phyloP scores from a whole-genome alignment of 179 eudicot species.

The Beta corolliflora region DNA sequence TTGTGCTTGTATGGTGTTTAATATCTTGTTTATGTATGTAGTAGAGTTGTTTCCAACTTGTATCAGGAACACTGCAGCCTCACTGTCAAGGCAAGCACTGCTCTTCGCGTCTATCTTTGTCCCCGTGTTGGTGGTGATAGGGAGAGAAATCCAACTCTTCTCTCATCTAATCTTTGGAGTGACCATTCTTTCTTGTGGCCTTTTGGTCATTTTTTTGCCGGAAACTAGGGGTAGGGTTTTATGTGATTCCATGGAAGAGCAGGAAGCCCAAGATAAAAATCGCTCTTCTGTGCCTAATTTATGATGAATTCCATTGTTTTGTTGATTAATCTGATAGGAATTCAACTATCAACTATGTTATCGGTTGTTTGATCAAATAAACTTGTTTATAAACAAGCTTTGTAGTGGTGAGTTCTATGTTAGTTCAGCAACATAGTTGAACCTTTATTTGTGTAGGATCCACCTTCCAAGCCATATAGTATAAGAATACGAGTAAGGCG shows the following conservation, averaged over 20 bases:
- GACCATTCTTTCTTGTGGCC: slow-evolving; percentile 19
- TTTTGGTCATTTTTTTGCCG: slow-evolving; percentile 26
- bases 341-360: too few relatives aligned
- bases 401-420: too few relatives aligned
- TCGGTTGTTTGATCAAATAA: too few relatives aligned
- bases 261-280: slow-evolving; percentile 19
- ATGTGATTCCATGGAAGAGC: slow-evolving; percentile 38
- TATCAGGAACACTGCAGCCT: slow-evolving; percentile 30
- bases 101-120: slow-evolving; percentile 31
- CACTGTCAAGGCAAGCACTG: slow-evolving; percentile 31
- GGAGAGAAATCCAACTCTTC: slow-evolving; percentile 18
- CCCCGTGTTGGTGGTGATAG: slow-evolving; percentile 28
- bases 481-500: too few relatives aligned
- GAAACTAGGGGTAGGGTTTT: slow-evolving; percentile 32
- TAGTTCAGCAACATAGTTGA: too few relatives aligned
- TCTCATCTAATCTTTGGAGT: slow-evolving; percentile 28
- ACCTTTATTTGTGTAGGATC: too few relatives aligned
- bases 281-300: slow-evolving; percentile 8
- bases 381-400: too few relatives aligned
- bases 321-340: background rate
- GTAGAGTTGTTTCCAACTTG: slow-evolving; percentile 39
- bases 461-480: too few relatives aligned
- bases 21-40: slow-evolving; percentile 31
- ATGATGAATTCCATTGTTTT: background rate
- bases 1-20: slow-evolving; percentile 36